Base-by-base conservation (phyloP, 1,284 basidiomycete genomes). In the Dichomitus squalens region DNA sequence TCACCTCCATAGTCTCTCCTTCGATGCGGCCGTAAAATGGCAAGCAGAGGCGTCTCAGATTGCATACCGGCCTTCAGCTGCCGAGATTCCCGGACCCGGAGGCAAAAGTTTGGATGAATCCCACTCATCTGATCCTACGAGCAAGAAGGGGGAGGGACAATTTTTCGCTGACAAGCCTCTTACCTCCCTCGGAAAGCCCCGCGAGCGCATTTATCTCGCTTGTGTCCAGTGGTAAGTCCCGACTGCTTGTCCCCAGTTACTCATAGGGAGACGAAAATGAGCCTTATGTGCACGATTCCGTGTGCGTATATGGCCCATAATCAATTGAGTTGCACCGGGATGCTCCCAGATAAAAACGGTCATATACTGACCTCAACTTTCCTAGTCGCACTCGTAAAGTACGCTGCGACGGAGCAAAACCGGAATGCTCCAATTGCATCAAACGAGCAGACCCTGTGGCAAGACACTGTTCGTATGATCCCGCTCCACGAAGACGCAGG, bases 371-470 rank as follows among this genome's bases (percentile, higher is more conserved):
- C 40, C 16, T 6, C 38, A 23, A 52, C 44, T 52, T 57, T 47
- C 62, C 21, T 60, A 92, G 89, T 67, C 88, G 90, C 29, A 81
- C 76, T 27, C 83, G 89, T 31, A 92, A 92, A 70, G 89, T 89
- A 61, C 84, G 88, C 9, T 92, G 89, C 67, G 89, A 92, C 68
- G 90, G 90, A 44, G 83, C 83, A 6, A 88, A 86, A 60, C 90
- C 89, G 7, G 68, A 77, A 12, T 92, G 89, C 66, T 79, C 85
- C 66, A 90, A 90, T 65, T 92, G 89, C 65, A 67, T 73, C 38
- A 81, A 80, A 52, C 79, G 84, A 20, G 54, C 60, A 1, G 63
- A 60, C 53, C 53, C 61, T 16, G 53, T 34, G 50, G 36, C 36
- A 7, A 50, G 58, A 4, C 29, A 36, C 76, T 75, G 61, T 72